A percentile compares a stretch with the other conserved stretches of the same genome.
These are phyloP conservation scores for Arthrocladium fulminans DNA, from an alignment of 2,329 filamentous ascomycete species.

Conservation along the genomic window DNA sequence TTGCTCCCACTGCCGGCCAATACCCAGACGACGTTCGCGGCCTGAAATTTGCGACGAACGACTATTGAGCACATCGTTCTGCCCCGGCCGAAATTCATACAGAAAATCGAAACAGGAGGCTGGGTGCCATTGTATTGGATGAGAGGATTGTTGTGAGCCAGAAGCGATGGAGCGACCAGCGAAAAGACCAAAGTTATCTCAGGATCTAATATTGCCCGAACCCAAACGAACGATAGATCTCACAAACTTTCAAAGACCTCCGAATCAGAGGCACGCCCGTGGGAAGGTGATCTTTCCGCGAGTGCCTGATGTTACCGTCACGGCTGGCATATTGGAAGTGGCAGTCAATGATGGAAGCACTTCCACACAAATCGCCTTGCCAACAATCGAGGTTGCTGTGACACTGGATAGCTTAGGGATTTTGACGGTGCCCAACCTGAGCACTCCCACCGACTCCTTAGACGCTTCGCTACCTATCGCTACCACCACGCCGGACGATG, in stretches of 20 bases:
- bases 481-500: neutral
- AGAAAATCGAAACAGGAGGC: too few species aligned
- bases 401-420: slow-evolving; percentile 16
- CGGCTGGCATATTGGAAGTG: slow-evolving; percentile 16
- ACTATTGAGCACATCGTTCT: too few species aligned
- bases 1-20: too few species aligned
- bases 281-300: slow-evolving; percentile 12
- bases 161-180: slow-evolving; percentile 19
- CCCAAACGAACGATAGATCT: slow-evolving; percentile 17
- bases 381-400: slow-evolving; percentile 15
- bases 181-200: slow-evolving; percentile 19
- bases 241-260: slow-evolving; percentile 17
- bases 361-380: slow-evolving; percentile 16
- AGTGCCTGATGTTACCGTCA: slow-evolving; percentile 18
- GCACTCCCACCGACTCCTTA: neutral
- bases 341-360: slow-evolving; percentile 20
- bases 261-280: neutral
- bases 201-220: neutral
- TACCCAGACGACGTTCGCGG: too few species aligned
- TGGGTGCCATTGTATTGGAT: neutral
- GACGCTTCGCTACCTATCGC: too few species aligned
- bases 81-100: too few species aligned
- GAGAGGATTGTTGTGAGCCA: neutral
- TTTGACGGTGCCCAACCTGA: slow-evolving; percentile 9
- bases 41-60: too few species aligned